A percentile compares a stretch with the other conserved stretches of the same genome.
These are phyloP conservation scores for Ganoderma lucidum DNA, from an alignment of 1,284 basidiomycete genomes.

Conservation along the genomic window DNA sequence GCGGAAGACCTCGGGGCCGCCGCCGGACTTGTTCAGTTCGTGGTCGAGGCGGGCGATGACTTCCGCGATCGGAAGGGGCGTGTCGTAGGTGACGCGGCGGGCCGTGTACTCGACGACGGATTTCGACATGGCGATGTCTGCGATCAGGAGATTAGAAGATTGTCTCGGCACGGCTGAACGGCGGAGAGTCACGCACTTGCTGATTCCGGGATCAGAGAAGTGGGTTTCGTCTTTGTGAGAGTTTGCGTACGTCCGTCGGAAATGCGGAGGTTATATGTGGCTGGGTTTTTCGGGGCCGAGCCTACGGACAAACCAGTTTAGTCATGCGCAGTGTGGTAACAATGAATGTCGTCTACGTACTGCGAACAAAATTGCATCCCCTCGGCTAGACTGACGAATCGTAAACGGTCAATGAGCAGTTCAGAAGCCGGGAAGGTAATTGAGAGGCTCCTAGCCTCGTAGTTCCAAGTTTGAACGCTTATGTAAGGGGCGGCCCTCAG, in stretches of 20 bases:
- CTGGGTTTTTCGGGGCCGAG: not conserved
- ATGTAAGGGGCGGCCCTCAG: no score
- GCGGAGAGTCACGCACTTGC: not conserved
- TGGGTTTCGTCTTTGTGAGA: not conserved
- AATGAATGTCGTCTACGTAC: not conserved
- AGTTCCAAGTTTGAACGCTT: no score
- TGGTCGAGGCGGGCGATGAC: conserved; percentile 54
- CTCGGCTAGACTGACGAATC: no score
- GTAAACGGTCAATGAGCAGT: no score
- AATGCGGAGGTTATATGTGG: not conserved
- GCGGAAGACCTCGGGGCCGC: conserved; percentile 40
- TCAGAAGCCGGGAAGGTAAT: no score
- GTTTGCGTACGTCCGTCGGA: not conserved
- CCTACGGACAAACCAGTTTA: not conserved
- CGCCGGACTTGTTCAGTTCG: conserved; percentile 50
- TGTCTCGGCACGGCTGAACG: not conserved
- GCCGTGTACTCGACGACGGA: conserved; percentile 39
- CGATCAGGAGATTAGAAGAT: not conserved
- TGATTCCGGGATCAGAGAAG: not conserved
- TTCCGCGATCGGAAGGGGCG: conserved; percentile 48
- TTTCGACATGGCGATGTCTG: conserved; percentile 31
- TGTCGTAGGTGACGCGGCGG: conserved; percentile 55
- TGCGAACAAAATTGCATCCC: no score
- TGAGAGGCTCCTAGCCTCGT: no score
- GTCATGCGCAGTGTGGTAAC: not conserved